Base-by-base conservation (phyloP, 352 stramenopile species). In the Phytophthora cactorum region DNA sequence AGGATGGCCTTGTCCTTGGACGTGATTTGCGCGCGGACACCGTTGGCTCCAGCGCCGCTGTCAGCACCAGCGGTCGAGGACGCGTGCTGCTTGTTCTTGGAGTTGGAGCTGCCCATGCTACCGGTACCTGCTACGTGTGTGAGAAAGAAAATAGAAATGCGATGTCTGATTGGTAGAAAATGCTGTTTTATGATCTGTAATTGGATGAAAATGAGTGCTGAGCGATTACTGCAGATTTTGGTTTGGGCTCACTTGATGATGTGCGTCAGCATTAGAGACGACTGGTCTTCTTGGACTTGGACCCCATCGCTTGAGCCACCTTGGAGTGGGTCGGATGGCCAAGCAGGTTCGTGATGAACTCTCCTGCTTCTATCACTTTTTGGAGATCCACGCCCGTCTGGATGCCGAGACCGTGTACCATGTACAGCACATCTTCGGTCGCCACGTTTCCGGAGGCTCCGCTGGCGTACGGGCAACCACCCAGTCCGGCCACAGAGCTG, bases 391-490 rank as follows among this genome's bases (percentile, higher is more conserved):
- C 90, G 43, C 96, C 96, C 10, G 96, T 99, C n/a, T 81, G 67
- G 34, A 99, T 93, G 36, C 96, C 96, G 44, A 99, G 79, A 11
- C 97, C 96, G 52, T 99, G 75, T 34, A 99, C 69, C 96, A 99
- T 99, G 81, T 99, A 99, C 6, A 99, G 81, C 45, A 99, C 92
- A 74, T 99, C 97, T 77, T 99, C 97, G 0, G 97, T 99, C 9
- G 97, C 95, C 15, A 99, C 93, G 75, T 99, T 99, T 34, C 97
- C 97, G 5, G 92, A 98, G 12, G 97, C 97, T 55, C 96, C 96
- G n/a, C 86, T 90, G 11, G 97, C 97, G 75, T 99, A 99, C 10
- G 97, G 97, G 63, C 97, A 99, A 12, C 96, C 96, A 32, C 97
- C 97, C 2, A 99, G 78, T n/a, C 97, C 97, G 50, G 92, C 92